Evolutionary conservation across 2,329 filamentous ascomycete genomes (phyloP).

Genomic region (Bertia moriformis): DNA sequence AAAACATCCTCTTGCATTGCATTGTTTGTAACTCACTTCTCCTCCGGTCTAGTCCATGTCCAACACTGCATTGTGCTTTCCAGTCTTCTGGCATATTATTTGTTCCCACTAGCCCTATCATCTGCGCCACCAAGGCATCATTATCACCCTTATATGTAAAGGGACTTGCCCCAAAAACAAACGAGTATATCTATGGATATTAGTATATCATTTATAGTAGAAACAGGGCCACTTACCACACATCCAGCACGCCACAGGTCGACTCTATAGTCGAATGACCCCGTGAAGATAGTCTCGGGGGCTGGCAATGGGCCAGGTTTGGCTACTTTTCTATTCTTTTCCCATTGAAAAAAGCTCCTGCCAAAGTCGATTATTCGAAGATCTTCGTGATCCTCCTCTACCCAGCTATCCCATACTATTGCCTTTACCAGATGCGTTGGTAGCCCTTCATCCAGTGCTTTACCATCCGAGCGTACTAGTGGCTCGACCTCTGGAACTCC

Average conservation of each 20-base stretch:
- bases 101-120: constrained; percentile 5
- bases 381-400: constrained; percentile 11
- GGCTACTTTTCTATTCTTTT: constrained; percentile 6
- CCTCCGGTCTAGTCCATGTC: neutral
- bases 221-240: constrained; percentile 3
- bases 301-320: constrained; percentile 7
- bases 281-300: constrained; percentile 11
- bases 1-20: neutral
- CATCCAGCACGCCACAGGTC: constrained; percentile 10
- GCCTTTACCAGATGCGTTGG: constrained; percentile 7
- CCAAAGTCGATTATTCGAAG: constrained; percentile 11
- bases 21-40: too few species aligned
- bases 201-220: neutral
- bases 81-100: constrained; percentile 6
- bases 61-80: constrained; percentile 1
- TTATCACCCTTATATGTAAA: constrained; percentile 2
- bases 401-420: constrained; percentile 7
- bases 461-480: constrained; percentile 2
- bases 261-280: constrained; percentile 8
- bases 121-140: constrained; percentile 3
- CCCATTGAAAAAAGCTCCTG: constrained; percentile 6
- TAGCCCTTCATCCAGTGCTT: constrained; percentile 3
- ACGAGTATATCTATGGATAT: constrained; percentile 5
- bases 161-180: constrained; percentile 3
- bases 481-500: constrained; percentile 6